These are phyloP conservation scores for Globisporangium heterothallicum DNA, from an alignment of 352 stramenopile genomes.

Conservation along the genomic window DNA sequence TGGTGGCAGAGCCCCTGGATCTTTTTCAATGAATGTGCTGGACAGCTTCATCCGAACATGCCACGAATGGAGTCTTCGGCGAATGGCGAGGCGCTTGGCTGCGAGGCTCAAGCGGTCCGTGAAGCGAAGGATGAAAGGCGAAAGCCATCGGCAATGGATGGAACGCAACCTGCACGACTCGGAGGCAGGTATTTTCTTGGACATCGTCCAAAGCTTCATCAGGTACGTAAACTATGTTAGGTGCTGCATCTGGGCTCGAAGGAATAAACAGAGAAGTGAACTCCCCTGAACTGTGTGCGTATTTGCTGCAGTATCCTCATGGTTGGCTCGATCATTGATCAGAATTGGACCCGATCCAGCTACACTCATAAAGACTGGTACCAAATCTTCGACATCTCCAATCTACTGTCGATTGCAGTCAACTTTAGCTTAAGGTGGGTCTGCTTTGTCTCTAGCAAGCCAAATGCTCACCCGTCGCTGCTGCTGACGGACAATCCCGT, in stretches of 20 bases:
- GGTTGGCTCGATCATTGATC: conserved; percentile 52
- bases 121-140: conserved; percentile 57
- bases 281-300: neutral
- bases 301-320: conserved; percentile 31
- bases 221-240: too few relatives aligned
- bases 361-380: conserved; percentile 27
- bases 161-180: conserved; percentile 70
- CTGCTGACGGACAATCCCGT: too few relatives aligned
- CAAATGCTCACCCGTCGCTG: neutral
- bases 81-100: conserved; percentile 3
- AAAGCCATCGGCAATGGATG: conserved; percentile 65
- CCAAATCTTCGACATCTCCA: conserved; percentile 38
- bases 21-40: conserved; percentile 3
- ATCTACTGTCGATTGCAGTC: conserved; percentile 37
- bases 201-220: conserved; percentile 45
- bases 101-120: conserved; percentile 23
- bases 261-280: too few relatives aligned
- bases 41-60: conserved; percentile 7
- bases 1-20: too few relatives aligned
- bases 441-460: neutral
- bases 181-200: conserved; percentile 43
- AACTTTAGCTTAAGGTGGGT: conserved; percentile 41
- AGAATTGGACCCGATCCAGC: conserved; percentile 47
- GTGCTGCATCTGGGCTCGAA: too few relatives aligned
- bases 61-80: conserved; percentile 13